These are phyloP conservation scores for Pezicula radicicola DNA, from an alignment of 2,329 filamentous ascomycete species.

Conservation along the genomic window DNA sequence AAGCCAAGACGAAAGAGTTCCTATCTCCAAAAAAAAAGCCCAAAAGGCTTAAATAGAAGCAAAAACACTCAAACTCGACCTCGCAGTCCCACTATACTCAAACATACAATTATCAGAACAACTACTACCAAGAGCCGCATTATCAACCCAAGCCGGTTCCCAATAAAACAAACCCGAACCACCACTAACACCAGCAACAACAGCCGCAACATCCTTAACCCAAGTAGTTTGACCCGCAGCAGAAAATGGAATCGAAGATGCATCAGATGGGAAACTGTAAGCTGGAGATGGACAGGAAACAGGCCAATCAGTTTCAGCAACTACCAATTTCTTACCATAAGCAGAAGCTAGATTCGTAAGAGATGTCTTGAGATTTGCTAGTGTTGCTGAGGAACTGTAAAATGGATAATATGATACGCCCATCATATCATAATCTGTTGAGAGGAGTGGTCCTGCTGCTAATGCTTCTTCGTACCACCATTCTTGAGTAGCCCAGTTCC, in stretches of 20 bases:
- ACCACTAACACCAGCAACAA: constrained; percentile 49
- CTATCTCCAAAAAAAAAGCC: too few relatives aligned
- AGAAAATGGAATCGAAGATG: constrained; percentile 57
- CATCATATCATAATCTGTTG: constrained; percentile 65
- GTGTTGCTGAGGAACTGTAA: constrained; percentile 57
- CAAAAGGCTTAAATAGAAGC: constrained; percentile 36
- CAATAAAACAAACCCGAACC: constrained; percentile 68
- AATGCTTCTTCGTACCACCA: constrained; percentile 62
- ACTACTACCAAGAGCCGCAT: constrained; percentile 61
- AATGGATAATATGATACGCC: constrained; percentile 75
- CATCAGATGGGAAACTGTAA: constrained; percentile 58
- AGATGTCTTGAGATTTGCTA: constrained; percentile 51
- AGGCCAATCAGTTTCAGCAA: constrained; percentile 72
- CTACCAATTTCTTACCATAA: constrained; percentile 65
- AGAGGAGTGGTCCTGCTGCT: constrained; percentile 43
- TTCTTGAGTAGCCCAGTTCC: constrained; percentile 61
- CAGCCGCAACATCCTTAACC: constrained; percentile 54
- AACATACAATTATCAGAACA: constrained; percentile 65
- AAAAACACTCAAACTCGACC: constrained; percentile 56
- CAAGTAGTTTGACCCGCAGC: constrained; percentile 61
- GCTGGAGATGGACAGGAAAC: constrained; percentile 55
- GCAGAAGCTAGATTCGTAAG: constrained; percentile 56
- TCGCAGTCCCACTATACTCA: constrained; percentile 47
- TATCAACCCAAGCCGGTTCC: constrained; percentile 71
- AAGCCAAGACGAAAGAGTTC: too few relatives aligned